These are phyloP conservation scores for Fusarium sublunatum DNA, from an alignment of 2,329 filamentous ascomycete genomes.

Conservation along the genomic window DNA sequence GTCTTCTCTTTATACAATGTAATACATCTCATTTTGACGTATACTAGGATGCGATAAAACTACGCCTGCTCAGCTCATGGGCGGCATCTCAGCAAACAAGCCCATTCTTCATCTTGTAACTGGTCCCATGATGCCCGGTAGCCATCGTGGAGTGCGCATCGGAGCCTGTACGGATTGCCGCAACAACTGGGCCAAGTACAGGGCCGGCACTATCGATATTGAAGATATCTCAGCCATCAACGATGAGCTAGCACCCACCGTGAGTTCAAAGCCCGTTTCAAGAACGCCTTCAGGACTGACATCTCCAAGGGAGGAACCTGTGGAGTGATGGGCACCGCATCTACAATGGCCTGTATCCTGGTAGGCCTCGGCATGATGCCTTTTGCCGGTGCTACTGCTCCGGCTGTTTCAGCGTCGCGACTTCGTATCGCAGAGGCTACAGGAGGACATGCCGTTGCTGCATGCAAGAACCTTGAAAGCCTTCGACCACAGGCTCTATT, in stretches of 20 bases:
- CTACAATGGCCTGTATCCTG: constrained; percentile 87
- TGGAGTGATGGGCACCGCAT: constrained; percentile 92
- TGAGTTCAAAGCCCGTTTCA: constrained; percentile 48
- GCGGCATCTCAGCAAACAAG: constrained; percentile 79
- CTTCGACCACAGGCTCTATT: constrained; percentile 78
- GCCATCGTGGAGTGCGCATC: constrained; percentile 70
- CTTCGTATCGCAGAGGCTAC: constrained; percentile 84
- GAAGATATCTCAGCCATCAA: constrained; percentile 78
- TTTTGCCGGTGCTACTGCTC: constrained; percentile 80
- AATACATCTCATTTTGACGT: not conserved
- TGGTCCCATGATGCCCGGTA: constrained; percentile 81
- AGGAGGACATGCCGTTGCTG: constrained; percentile 72
- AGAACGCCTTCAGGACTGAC: not conserved
- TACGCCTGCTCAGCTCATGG: constrained; percentile 79
- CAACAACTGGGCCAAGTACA: constrained; percentile 77
- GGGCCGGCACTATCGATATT: constrained; percentile 74
- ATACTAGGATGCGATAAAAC: constrained; percentile 76
- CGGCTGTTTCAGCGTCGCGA: constrained; percentile 81
- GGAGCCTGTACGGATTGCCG: constrained; percentile 81
- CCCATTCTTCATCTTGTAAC: constrained; percentile 76
- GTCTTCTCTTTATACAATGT: constrained; percentile 4
- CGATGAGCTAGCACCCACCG: constrained; percentile 77
- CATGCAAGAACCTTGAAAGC: constrained; percentile 71
- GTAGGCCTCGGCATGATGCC: constrained; percentile 85
- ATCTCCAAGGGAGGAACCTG: constrained; percentile 74